Evolutionary conservation across 176 grass and related monocot genomes (phyloP).

Genomic region (Bolboschoenus planiculmis): DNA sequence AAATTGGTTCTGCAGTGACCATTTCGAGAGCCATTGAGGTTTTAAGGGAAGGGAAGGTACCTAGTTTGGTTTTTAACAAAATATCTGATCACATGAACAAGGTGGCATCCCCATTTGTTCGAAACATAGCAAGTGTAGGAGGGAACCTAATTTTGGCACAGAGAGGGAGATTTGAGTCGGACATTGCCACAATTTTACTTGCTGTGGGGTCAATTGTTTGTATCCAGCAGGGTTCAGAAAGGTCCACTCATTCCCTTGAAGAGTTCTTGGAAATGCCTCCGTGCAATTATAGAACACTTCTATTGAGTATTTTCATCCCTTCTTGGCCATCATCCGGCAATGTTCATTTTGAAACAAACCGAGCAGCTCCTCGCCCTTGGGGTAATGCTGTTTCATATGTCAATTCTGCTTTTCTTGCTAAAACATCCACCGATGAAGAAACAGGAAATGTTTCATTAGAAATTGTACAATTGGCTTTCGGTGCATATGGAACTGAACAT

Average conservation of each 20-base stretch:
- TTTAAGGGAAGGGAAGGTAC: constrained; percentile 31
- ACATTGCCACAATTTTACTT: constrained; percentile 71
- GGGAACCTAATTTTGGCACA: constrained; percentile 88
- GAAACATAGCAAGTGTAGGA: constrained; percentile 81
- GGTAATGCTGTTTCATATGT: constrained; percentile 77
- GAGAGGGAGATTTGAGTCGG: constrained; percentile 62
- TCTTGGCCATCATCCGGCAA: constrained; percentile 21
- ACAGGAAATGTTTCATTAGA: constrained; percentile 37
- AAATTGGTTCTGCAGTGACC: constrained; percentile 53
- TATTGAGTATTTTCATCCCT: constrained; percentile 68
- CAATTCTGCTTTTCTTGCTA: constrained; percentile 77
- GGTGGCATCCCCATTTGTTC: constrained; percentile 72
- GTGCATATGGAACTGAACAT: constrained; percentile 74
- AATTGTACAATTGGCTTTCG: constrained; percentile 56
- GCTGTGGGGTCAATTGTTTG: constrained; percentile 54
- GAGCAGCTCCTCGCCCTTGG: constrained; percentile 57
- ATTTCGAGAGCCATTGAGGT: constrained; percentile 59
- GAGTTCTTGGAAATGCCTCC: constrained; percentile 67
- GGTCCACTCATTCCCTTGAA: constrained; percentile 37
- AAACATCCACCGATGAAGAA: constrained; percentile 39
- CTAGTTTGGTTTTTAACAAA: constrained; percentile 45
- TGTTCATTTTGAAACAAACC: constrained; percentile 74
- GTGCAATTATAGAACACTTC: constrained; percentile 52
- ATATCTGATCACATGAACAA: constrained; percentile 89
- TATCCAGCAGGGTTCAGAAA: constrained; percentile 50